These are phyloP conservation scores for Trichoderma sp. DNA, from an alignment of 2,329 filamentous ascomycete species.

Conservation along the genomic window DNA sequence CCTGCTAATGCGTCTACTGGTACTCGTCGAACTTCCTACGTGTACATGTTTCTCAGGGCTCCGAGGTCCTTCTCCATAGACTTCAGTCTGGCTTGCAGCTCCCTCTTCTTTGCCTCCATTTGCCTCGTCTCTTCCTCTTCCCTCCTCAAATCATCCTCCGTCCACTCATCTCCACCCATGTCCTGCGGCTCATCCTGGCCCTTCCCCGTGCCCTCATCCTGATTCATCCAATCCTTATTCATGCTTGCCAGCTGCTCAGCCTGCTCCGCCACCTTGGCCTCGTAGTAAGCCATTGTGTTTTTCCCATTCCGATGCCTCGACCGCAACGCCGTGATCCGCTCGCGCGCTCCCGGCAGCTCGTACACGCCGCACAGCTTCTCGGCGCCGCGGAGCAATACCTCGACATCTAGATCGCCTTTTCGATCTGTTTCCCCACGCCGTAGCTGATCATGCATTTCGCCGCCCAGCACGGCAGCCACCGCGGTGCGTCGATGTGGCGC, in stretches of 20 bases:
- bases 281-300: slow-evolving; percentile 76
- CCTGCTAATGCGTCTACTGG: not conserved
- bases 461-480: slow-evolving; percentile 84
- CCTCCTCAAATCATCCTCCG: slow-evolving; percentile 64
- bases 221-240: slow-evolving; percentile 61
- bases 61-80: slow-evolving; percentile 57
- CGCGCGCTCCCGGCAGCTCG: slow-evolving; percentile 72
- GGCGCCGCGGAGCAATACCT: slow-evolving; percentile 78
- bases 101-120: slow-evolving; percentile 56
- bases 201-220: slow-evolving; percentile 49
- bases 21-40: not conserved
- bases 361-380: slow-evolving; percentile 91
- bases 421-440: slow-evolving; percentile 50
- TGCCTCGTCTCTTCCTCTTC: slow-evolving; percentile 66
- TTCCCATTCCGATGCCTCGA: slow-evolving; percentile 68
- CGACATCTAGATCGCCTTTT: slow-evolving; percentile 76
- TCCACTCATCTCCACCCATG: slow-evolving; percentile 52
- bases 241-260: slow-evolving; percentile 68
- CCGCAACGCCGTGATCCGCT: slow-evolving; percentile 71
- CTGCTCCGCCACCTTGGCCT: slow-evolving; percentile 76
- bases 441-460: slow-evolving; percentile 82
- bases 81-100: slow-evolving; percentile 52
- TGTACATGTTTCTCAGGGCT: slow-evolving; percentile 51
- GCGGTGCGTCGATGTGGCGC: slow-evolving; percentile 70
- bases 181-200: slow-evolving; percentile 49